A percentile compares a stretch with the other conserved stretches of the same genome.
These are phyloP conservation scores for Dalechampia spathulata DNA, from an alignment of 441 rosid species.

Conservation along the genomic window DNA sequence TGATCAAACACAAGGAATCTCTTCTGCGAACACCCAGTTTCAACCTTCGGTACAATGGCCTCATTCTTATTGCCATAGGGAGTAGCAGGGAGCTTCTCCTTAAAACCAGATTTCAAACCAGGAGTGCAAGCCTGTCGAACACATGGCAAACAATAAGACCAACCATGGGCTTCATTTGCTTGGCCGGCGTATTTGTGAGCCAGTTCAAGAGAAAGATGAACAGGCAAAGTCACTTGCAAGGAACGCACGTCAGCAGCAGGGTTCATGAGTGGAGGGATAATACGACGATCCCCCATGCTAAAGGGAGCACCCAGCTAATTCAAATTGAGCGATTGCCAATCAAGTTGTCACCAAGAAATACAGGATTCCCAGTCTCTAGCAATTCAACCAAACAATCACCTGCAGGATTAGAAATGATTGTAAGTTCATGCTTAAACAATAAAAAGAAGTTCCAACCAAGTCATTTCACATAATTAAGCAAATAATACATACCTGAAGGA, in stretches of 20 bases:
- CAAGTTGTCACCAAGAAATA: slow-evolving; percentile 36
- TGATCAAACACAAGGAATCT: slow-evolving; percentile 61
- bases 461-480: neutral
- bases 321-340: slow-evolving; percentile 29
- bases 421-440: neutral
- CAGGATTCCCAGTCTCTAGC: slow-evolving; percentile 44
- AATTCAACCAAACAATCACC: slow-evolving; percentile 56
- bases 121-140: slow-evolving; percentile 33
- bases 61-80: slow-evolving; percentile 21
- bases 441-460: neutral
- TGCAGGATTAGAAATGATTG: slow-evolving; percentile 10
- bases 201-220: slow-evolving; percentile 15
- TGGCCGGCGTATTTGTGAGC: slow-evolving; percentile 17
- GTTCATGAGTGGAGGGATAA: slow-evolving; percentile 15
- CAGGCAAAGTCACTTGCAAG: slow-evolving; percentile 21
- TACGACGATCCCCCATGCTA: slow-evolving; percentile 23
- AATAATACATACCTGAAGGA: slow-evolving; percentile 27
- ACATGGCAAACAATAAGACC: slow-evolving; percentile 42
- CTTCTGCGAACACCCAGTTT: slow-evolving; percentile 33
- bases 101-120: slow-evolving; percentile 22
- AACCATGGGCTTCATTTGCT: slow-evolving; percentile 30
- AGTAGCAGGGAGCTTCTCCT: slow-evolving; percentile 23
- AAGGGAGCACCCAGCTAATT: slow-evolving; percentile 14
- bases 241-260: slow-evolving; percentile 25
- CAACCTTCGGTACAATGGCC: slow-evolving; percentile 20